Conservation (phyloP, 2,329 filamentous ascomycete species). For the Talaromyces amestolkiae region DNA sequence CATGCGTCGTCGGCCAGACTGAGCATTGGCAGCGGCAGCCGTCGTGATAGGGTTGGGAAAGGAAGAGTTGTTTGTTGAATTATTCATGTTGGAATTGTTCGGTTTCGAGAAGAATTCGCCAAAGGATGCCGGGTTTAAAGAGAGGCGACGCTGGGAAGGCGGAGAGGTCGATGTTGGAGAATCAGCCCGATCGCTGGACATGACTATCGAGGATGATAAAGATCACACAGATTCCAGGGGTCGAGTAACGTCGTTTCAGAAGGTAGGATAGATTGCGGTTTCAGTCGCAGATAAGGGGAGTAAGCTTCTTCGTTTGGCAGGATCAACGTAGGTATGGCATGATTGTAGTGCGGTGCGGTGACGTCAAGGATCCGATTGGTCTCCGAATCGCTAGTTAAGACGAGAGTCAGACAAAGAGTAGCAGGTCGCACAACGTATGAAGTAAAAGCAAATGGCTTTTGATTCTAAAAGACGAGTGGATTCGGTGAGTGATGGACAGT, state of each 20-base stretch:
- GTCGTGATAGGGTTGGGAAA: constrained; percentile 51
- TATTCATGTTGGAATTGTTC: constrained; percentile 23
- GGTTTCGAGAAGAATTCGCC: constrained; percentile 41
- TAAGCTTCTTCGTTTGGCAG: constrained; percentile 4
- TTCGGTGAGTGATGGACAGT: not conserved
- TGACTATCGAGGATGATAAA: constrained; percentile 27
- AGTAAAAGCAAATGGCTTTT: not conserved
- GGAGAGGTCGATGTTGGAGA: constrained; percentile 39
- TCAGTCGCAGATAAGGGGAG: not conserved
- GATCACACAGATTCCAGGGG: not conserved
- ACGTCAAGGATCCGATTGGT: constrained; percentile 21
- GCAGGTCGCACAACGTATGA: not conserved
- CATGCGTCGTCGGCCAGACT: constrained; percentile 61
- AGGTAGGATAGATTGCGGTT: not conserved
- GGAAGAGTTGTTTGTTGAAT: constrained; percentile 19
- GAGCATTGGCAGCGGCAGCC: constrained; percentile 48
- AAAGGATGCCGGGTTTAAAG: constrained; percentile 43
- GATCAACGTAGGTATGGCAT: constrained; percentile 4
- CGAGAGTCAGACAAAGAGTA: not conserved
- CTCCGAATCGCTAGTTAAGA: not conserved
- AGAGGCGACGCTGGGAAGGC: constrained; percentile 46
- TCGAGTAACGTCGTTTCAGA: not conserved
- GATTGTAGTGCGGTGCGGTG: constrained; percentile 10
- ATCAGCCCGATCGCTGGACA: constrained; percentile 45
- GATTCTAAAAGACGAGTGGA: not conserved